A percentile compares a stretch with the other conserved stretches of the same genome.
These are phyloP conservation scores for Fusarium compactum DNA, from an alignment of 2,329 filamentous ascomycete genomes.

Conservation along the genomic window DNA sequence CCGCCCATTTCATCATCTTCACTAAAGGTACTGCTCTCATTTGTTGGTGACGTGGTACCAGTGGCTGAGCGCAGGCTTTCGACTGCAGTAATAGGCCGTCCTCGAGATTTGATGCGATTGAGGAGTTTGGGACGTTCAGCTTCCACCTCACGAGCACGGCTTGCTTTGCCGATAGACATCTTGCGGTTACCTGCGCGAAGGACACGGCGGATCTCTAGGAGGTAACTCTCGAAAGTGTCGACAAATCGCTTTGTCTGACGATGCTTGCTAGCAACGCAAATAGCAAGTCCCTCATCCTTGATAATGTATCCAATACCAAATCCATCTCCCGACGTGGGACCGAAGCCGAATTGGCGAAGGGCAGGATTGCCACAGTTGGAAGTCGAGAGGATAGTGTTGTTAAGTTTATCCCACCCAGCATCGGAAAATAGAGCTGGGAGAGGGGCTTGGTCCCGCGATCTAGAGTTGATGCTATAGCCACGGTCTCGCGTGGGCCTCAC, in stretches of 20 bases:
- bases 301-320: constrained; percentile 99
- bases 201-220: constrained; percentile 89
- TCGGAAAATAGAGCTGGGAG: constrained; percentile 89
- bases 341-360: constrained; percentile 95
- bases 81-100: constrained; percentile 75
- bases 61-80: constrained; percentile 57
- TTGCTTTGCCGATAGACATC: constrained; percentile 57
- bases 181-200: constrained; percentile 74
- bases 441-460: constrained; percentile 59
- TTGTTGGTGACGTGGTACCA: constrained; percentile 70
- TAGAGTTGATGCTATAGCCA: constrained; percentile 67
- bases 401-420: constrained; percentile 91
- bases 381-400: constrained; percentile 92
- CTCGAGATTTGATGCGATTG: constrained; percentile 75
- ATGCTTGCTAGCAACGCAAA: constrained; percentile 94
- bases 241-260: constrained; percentile 92
- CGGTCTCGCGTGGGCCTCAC: constrained; percentile 58
- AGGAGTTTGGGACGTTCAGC: constrained; percentile 51
- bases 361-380: constrained; percentile 99
- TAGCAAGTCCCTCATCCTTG: constrained; percentile 81
- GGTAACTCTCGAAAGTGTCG: constrained; percentile 88
- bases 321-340: constrained; percentile 90
- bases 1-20: constrained; percentile 92
- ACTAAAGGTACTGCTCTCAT: constrained; percentile 78
- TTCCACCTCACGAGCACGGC: constrained; percentile 67